A percentile compares a stretch with the other conserved stretches of the same genome.
These are phyloP conservation scores for Anthracocystis panici-leucophaei DNA, from an alignment of 1,284 basidiomycete species.

Conservation along the genomic window DNA sequence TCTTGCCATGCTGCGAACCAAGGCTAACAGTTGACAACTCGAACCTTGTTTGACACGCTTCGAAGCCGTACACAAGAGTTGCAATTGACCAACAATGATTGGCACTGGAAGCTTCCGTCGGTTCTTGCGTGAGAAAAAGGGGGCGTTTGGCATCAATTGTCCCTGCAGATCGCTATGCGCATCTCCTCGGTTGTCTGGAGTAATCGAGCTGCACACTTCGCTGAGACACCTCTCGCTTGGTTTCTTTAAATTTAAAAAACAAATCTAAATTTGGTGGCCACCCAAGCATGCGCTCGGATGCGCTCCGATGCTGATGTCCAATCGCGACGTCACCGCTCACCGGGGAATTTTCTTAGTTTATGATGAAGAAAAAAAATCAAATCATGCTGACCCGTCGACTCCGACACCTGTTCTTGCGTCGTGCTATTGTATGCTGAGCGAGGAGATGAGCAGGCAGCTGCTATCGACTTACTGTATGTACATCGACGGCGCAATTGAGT, in stretches of 20 bases:
- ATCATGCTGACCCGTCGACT: background rate
- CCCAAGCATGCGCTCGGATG: background rate
- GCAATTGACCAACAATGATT: too few species aligned
- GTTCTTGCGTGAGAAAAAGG: background rate
- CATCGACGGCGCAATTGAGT: too few species aligned
- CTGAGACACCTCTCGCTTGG: background rate
- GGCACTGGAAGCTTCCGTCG: background rate
- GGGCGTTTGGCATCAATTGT: background rate
- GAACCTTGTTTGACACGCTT: too few species aligned
- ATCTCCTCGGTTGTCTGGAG: background rate
- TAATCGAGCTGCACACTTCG: constrained; percentile 9
- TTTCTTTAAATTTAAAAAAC: background rate
- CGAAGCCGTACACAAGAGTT: too few species aligned
- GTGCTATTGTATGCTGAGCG: too few species aligned
- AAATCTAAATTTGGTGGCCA: background rate
- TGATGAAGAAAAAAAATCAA: background rate
- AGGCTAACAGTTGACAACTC: too few species aligned
- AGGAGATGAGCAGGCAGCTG: too few species aligned
- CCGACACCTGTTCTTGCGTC: background rate
- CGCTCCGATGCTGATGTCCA: constrained; percentile 26
- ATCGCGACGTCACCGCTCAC: constrained; percentile 27
- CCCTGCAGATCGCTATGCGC: constrained; percentile 26
- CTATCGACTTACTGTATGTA: too few species aligned
- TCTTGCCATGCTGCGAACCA: too few species aligned
- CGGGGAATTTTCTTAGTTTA: background rate